phyloP scores from a whole-genome alignment of 1,284 basidiomycete genomes.

The Heliocybe sulcata region DNA sequence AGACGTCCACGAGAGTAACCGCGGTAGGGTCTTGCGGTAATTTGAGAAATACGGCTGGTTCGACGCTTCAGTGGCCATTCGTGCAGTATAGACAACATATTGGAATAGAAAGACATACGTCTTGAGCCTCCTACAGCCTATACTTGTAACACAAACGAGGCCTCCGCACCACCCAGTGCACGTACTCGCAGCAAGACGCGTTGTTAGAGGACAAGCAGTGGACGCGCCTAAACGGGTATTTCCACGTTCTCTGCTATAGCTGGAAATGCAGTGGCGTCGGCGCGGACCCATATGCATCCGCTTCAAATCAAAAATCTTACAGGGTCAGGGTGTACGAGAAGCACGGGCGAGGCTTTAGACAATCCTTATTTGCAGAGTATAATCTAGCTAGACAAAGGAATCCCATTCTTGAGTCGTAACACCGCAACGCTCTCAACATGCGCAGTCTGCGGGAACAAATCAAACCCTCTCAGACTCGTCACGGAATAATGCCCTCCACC shows the following conservation, averaged over 20 bases:
- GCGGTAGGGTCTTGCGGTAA: conserved; percentile 2
- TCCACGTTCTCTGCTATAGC: neutral
- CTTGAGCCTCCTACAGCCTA: neutral
- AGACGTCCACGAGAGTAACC: conserved; percentile 1
- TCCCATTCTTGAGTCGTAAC: conserved; percentile 26
- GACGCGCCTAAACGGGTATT: neutral
- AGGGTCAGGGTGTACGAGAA: too few species aligned
- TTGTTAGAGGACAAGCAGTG: neutral
- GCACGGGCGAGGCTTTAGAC: too few species aligned
- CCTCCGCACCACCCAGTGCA: neutral
- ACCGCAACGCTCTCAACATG: conserved; percentile 71
- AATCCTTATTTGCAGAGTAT: too few species aligned
- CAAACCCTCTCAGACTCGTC: conserved; percentile 81
- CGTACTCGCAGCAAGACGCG: neutral
- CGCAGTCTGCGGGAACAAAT: conserved; percentile 88
- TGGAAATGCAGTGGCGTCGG: too few species aligned
- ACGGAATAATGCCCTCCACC: conserved; percentile 47
- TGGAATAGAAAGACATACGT: neutral
- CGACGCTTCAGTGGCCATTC: neutral
- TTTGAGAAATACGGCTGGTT: neutral
- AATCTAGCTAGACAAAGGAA: neutral
- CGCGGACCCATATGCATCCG: too few species aligned
- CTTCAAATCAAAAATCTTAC: too few species aligned
- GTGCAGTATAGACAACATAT: neutral
- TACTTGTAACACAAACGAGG: neutral